Conservation (phyloP, 805 yeast species). For the Suhomyces pyralidae region DNA sequence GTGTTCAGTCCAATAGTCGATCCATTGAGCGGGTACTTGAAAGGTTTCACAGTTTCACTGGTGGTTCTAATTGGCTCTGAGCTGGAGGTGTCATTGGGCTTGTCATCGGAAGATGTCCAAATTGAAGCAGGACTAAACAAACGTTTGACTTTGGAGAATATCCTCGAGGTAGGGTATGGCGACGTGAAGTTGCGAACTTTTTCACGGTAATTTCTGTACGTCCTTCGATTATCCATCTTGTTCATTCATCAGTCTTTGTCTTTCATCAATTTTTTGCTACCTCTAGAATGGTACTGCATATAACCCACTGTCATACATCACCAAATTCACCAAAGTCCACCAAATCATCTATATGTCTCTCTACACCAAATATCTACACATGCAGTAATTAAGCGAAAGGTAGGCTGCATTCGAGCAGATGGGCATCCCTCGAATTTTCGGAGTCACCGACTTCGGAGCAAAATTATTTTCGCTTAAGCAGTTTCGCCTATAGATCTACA, state of each 20-base stretch:
- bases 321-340: neutral
- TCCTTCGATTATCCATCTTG: conserved; percentile 36
- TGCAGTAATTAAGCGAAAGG: neutral
- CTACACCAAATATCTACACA: too few relatives aligned
- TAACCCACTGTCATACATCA: neutral
- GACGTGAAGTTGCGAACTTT: conserved; percentile 18
- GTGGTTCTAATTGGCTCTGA: neutral
- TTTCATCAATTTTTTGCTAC: neutral
- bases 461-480: too few relatives aligned
- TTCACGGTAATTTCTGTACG: conserved; percentile 26
- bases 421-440: neutral
- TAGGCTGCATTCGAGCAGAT: neutral
- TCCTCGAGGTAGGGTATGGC: conserved; percentile 23
- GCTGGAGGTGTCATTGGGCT: neutral
- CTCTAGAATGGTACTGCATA: neutral
- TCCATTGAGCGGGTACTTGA: conserved; percentile 1
- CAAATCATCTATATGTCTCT: too few relatives aligned
- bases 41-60: neutral
- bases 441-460: neutral
- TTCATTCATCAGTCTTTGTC: neutral
- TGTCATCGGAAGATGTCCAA: neutral
- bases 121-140: conserved; percentile 15
- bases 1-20: neutral
- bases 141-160: conserved; percentile 27
- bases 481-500: too few relatives aligned